phyloP scores from a whole-genome alignment of 257 asterid genomes.

The Ballota nigra region DNA sequence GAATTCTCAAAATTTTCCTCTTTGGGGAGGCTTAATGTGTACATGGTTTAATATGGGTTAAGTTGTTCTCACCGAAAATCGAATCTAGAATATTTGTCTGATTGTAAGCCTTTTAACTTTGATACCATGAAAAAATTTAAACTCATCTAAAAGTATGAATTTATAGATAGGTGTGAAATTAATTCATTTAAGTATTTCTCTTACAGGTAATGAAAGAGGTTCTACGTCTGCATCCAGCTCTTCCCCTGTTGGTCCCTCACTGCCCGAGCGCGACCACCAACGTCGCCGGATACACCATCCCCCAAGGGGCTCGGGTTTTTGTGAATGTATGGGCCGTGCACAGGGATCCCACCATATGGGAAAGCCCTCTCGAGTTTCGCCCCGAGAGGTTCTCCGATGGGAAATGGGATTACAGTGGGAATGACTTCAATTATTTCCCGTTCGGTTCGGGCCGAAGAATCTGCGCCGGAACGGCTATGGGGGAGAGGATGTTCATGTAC shows the following conservation, averaged over 20 bases:
- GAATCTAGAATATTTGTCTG: too few species aligned
- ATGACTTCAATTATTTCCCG: slow-evolving; percentile 52
- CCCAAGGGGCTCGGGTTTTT: slow-evolving; percentile 58
- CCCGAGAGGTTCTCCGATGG: slow-evolving; percentile 60
- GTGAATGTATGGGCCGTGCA: slow-evolving; percentile 73
- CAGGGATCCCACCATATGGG: slow-evolving; percentile 61
- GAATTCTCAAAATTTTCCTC: too few species aligned
- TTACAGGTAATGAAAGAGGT: slow-evolving; percentile 71
- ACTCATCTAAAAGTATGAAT: too few species aligned
- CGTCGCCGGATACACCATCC: slow-evolving; percentile 55
- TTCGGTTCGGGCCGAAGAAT: slow-evolving; percentile 67
- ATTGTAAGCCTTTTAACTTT: too few species aligned
- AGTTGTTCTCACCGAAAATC: too few species aligned
- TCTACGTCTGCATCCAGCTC: slow-evolving; percentile 59
- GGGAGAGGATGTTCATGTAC: slow-evolving; percentile 42
- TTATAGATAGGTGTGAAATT: too few species aligned
- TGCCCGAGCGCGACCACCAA: slow-evolving; percentile 46
- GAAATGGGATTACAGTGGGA: slow-evolving; percentile 45
- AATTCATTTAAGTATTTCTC: too few species aligned
- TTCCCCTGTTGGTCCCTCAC: slow-evolving; percentile 73
- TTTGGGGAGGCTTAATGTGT: too few species aligned
- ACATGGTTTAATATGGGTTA: too few species aligned
- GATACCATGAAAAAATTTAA: too few species aligned
- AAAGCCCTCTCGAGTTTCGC: slow-evolving; percentile 43
- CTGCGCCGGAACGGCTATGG: slow-evolving; percentile 54